phyloP scores from a whole-genome alignment of 164 flowering plant species.

The Cinnamomum chago region DNA sequence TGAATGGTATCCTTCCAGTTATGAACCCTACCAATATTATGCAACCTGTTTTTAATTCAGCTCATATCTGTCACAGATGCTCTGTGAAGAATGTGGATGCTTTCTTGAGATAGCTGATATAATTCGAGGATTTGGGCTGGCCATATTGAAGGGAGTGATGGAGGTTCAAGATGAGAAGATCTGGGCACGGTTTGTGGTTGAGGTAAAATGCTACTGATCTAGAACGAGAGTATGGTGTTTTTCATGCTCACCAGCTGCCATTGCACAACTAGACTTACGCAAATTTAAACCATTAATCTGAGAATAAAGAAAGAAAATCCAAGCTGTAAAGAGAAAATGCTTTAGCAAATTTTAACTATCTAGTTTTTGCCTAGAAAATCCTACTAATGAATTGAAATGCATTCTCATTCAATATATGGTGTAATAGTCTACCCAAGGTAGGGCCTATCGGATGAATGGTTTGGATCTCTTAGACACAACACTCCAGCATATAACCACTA shows the following conservation, averaged over 20 bases:
- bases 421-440: neutral
- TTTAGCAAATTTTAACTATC: neutral
- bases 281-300: neutral
- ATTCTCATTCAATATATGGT: neutral
- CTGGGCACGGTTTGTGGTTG: slow-evolving; percentile 72
- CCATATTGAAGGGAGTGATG: slow-evolving; percentile 69
- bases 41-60: neutral
- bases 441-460: neutral
- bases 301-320: too few species aligned
- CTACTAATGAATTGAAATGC: neutral
- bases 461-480: too few species aligned
- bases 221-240: neutral
- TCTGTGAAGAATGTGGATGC: slow-evolving; percentile 66
- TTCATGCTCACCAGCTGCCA: neutral
- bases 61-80: slow-evolving; percentile 42
- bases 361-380: neutral
- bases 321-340: too few species aligned
- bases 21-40: neutral
- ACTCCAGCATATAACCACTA: too few species aligned
- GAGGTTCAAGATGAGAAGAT: slow-evolving; percentile 53
- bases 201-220: slow-evolving; percentile 39
- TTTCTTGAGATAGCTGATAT: slow-evolving; percentile 78
- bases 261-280: neutral
- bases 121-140: slow-evolving; percentile 62
- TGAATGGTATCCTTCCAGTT: neutral